Percentiles rank a stretch among this genome's conserved stretches.
Conservation (phyloP, 2,329 filamentous ascomycete genomes). For the Chaetomiaceae sp. region DNA sequence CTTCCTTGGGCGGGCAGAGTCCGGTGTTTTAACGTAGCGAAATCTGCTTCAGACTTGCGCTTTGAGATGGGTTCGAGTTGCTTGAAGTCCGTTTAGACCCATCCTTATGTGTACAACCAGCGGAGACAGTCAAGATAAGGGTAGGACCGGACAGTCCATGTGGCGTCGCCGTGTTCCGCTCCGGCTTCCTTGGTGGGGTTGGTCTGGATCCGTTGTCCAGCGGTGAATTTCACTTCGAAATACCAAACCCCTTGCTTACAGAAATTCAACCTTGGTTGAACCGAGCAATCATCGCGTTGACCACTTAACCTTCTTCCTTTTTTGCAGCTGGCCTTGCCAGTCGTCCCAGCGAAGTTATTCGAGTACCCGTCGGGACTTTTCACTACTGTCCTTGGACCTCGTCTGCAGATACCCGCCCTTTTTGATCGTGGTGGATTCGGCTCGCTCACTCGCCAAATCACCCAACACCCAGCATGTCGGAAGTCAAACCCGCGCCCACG, state of each 20-base stretch:
- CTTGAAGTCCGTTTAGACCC: too few species aligned
- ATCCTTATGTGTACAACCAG: too few species aligned
- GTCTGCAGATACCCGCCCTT: neutral
- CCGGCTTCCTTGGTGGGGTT: constrained; percentile 14
- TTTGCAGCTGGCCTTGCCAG: too few species aligned
- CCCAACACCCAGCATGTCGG: constrained; percentile 32
- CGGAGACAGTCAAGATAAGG: neutral
- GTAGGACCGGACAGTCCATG: neutral
- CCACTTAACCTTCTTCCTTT: too few species aligned
- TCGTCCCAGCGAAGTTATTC: too few species aligned
- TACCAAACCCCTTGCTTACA: neutral
- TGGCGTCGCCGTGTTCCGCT: neutral
- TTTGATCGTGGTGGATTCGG: neutral
- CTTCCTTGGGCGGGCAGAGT: too few species aligned
- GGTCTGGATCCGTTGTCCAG: constrained; percentile 3
- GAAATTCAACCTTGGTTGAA: neutral
- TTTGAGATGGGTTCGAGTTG: too few species aligned
- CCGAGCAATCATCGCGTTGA: too few species aligned
- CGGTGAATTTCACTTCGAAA: neutral
- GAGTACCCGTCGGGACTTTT: neutral
- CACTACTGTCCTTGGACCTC: neutral
- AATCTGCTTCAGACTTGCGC: too few species aligned
- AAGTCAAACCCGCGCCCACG: constrained; percentile 35
- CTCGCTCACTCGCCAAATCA: constrained; percentile 2
- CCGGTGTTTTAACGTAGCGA: too few species aligned